Percentiles rank a stretch among this genome's conserved stretches.
Evolutionary conservation across 495 filamentous ascomycete species (phyloP).

Genomic region (Lophiotrema nucula): DNA sequence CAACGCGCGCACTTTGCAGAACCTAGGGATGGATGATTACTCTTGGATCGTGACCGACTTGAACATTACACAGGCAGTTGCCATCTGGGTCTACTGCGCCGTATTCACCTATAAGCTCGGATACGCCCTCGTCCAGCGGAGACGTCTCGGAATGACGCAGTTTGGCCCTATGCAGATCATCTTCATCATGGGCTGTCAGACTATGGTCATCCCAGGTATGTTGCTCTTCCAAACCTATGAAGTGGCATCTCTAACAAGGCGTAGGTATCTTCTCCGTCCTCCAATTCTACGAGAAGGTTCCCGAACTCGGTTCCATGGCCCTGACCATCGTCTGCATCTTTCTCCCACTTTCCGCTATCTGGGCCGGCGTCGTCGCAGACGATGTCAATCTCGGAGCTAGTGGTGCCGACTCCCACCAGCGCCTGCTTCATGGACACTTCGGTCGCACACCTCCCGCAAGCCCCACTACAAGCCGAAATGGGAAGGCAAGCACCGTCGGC

Average conservation of each 20-base stretch:
- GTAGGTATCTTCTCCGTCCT: conserved; percentile 69
- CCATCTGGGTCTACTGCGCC: conserved; percentile 72
- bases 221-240: conserved; percentile 5
- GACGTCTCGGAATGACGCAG: conserved; percentile 54
- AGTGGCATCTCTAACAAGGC: conserved; percentile 13
- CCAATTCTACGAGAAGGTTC: conserved; percentile 49
- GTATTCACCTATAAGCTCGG: conserved; percentile 72
- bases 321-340: conserved; percentile 69
- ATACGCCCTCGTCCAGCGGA: conserved; percentile 57
- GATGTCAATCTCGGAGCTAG: conserved; percentile 8
- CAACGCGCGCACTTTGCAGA: conserved; percentile 27
- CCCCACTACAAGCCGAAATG: not conserved
- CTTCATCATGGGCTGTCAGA: conserved; percentile 73
- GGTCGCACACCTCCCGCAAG: not conserved
- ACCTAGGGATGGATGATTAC: conserved; percentile 31
- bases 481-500: not conserved
- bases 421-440: conserved; percentile 16
- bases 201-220: conserved; percentile 76
- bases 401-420: conserved; percentile 25
- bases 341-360: conserved; percentile 78
- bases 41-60: conserved; percentile 53
- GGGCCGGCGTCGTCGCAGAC: conserved; percentile 56
- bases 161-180: conserved; percentile 70
- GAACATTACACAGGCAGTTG: conserved; percentile 58
- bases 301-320: conserved; percentile 61